phyloP scores from a whole-genome alignment of 75 land plant species.

The Sequoiadendron giganteum region DNA sequence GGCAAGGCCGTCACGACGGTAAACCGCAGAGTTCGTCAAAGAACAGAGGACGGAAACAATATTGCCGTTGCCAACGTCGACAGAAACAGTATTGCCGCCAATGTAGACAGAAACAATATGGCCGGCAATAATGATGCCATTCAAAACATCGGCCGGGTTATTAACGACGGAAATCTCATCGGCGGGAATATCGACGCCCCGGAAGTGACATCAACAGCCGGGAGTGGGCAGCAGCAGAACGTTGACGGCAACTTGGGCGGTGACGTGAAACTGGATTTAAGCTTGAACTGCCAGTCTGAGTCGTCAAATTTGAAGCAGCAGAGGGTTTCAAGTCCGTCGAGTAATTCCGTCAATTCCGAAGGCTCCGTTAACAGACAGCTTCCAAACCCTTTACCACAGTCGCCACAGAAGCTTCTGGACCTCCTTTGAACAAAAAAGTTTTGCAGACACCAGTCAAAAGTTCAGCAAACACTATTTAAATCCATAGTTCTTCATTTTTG shows the following conservation, averaged over 20 bases:
- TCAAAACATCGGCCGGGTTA: no score
- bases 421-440: neutral
- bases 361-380: constrained; percentile 6
- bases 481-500: no score
- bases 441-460: neutral
- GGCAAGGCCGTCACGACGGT: neutral
- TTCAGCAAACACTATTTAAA: no score
- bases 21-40: constrained; percentile 10
- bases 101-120: neutral
- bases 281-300: constrained; percentile 9
- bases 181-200: neutral
- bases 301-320: constrained; percentile 8
- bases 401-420: neutral
- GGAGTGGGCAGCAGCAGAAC: neutral
- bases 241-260: neutral
- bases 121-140: neutral
- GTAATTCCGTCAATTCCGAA: constrained; percentile 2
- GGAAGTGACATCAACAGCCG: neutral
- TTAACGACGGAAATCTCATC: neutral
- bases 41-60: neutral
- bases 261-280: constrained; percentile 8
- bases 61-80: neutral
- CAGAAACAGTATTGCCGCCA: neutral
- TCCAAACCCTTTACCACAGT: neutral
- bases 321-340: constrained; percentile 6